A percentile compares a stretch with the other conserved stretches of the same genome.
Conservation (phyloP, 352 stramenopile species). For the Peronosclerospora sorghi region DNA sequence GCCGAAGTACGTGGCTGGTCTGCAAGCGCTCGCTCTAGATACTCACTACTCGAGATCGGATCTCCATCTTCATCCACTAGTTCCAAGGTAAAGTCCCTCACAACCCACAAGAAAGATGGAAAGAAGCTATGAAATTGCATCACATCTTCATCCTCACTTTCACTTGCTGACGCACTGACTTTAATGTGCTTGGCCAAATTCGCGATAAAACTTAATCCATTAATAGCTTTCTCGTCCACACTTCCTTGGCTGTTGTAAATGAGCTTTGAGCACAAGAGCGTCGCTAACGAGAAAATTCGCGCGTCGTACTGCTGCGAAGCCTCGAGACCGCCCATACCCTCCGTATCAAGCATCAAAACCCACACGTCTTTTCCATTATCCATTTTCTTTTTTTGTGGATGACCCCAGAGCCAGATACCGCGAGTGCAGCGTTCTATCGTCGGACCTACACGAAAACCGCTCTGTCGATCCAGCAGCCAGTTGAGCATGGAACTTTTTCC, state of each 20-base stretch:
- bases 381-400: constrained; percentile 47
- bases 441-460: constrained; percentile 69
- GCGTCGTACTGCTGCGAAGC: constrained; percentile 79
- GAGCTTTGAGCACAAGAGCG: constrained; percentile 76
- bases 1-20: constrained; percentile 57
- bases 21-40: constrained; percentile 66
- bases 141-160: constrained; percentile 38
- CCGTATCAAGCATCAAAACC: constrained; percentile 82
- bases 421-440: constrained; percentile 78
- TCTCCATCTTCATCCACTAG: constrained; percentile 79
- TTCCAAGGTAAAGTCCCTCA: constrained; percentile 82
- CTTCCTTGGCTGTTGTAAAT: constrained; percentile 84
- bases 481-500: constrained; percentile 85
- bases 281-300: constrained; percentile 80
- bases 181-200: constrained; percentile 84
- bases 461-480: constrained; percentile 60
- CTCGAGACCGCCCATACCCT: constrained; percentile 79
- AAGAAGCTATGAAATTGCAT: constrained; percentile 81
- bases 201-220: constrained; percentile 76
- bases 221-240: constrained; percentile 80
- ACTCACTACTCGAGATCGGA: constrained; percentile 65
- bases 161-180: constrained; percentile 32
- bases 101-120: constrained; percentile 82
- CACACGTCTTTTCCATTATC: constrained; percentile 54
- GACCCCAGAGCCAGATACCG: constrained; percentile 81